These are phyloP conservation scores for Leishmania mexicana DNA, from an alignment of 208 protist species.

Conservation along the genomic window DNA sequence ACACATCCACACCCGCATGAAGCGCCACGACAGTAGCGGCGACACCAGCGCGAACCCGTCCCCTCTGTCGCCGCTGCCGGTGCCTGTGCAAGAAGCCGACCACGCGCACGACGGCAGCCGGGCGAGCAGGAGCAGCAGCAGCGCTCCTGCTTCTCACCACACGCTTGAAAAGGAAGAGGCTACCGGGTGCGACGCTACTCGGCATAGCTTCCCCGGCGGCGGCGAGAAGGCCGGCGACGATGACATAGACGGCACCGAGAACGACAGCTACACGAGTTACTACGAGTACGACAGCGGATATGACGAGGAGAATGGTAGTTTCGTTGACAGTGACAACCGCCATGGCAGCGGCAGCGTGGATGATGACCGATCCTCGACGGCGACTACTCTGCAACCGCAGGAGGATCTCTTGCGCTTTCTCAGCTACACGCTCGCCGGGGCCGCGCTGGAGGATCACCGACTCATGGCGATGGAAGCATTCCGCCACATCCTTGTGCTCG, in stretches of 20 bases:
- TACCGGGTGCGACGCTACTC: neutral
- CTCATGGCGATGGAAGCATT: conserved; percentile 59
- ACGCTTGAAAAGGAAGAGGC: conserved; percentile 22
- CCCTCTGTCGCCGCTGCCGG: neutral
- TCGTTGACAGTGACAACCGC: conserved; percentile 13
- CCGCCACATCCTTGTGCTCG: conserved; percentile 47
- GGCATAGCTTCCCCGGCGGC: neutral
- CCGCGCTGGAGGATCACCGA: conserved; percentile 48
- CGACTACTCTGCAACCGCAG: conserved; percentile 17
- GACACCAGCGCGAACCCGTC: conserved; percentile 3
- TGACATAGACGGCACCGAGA: neutral
- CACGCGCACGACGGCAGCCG: neutral
- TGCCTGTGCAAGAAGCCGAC: neutral
- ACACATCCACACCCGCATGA: neutral
- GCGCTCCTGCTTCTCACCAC: conserved; percentile 9
- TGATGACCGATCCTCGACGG: conserved; percentile 1
- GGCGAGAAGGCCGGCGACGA: neutral
- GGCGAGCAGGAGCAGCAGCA: neutral
- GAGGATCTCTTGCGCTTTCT: conserved; percentile 62
- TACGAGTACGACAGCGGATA: conserved; percentile 38
- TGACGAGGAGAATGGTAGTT: conserved; percentile 29
- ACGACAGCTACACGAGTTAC: conserved; percentile 17
- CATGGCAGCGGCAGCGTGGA: conserved; percentile 6
- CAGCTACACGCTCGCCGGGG: conserved; percentile 36
- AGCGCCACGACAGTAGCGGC: neutral